Evolutionary conservation across 1,284 basidiomycete species (phyloP), one percentile per base, ranked within the genome.

Genomic region (Sporisorium exsertum): DNA sequence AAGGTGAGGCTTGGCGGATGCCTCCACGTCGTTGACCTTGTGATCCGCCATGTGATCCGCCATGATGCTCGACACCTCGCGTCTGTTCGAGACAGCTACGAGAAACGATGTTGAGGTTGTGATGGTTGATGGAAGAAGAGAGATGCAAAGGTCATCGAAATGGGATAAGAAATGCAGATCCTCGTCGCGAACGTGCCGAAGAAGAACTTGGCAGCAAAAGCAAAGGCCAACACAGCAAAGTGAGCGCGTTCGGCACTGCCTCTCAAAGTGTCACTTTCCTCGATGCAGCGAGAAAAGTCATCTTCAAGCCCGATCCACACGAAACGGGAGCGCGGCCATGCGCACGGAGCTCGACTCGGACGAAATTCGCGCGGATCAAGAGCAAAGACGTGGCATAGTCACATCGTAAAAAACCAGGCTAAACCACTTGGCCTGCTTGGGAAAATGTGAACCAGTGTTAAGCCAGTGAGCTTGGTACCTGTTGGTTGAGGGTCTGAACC

Each of bases 121-220:
- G 35, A 97, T 88, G 83, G 98, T n/a, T 22, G 49, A 15, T 53
- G 26, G 27, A 20, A 32, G 29, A 32, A 20, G n/a, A 32, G 9
- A 29, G 49, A 50, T 32, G n/a, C 8, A 50, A 50, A 32, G 29
- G 20, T 27, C 10, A 18, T n/a, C 16, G 22, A 6, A 26, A 18
- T 7, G 6, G 16, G n/a, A 29, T 49, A 27, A 49, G 15, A 4
- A 18, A 49, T n/a, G 47, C 47, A 40, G n/a, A 40, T 4, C 7
- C 37, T 40, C 18, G 16, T 29, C n/a, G n/a, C n/a, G 32, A 50
- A 50, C 49, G 29, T 50, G 49, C 49, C 49, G 49, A 50, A 50
- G 49, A 50, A 50, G 49, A 50, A 32, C 49, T 50, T 50, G 49
- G 49, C 49, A 3, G 27, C 32, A 3, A 37, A 37, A 6, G 47